phyloP scores from a whole-genome alignment of 805 yeast species.

The Starmerella stellata region DNA sequence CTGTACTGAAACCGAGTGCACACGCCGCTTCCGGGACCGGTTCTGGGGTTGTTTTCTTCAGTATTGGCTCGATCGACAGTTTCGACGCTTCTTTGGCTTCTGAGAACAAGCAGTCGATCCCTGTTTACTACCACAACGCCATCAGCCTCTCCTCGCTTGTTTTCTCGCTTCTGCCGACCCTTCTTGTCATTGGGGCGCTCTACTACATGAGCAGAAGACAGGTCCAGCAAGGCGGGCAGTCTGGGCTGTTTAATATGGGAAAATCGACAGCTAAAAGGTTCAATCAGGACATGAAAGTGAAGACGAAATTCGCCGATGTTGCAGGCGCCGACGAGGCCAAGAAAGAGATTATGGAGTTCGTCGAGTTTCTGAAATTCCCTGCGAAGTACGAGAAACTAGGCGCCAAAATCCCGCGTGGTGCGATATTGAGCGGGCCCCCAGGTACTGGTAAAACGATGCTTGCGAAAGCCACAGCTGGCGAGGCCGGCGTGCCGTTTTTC shows the following conservation, averaged over 20 bases:
- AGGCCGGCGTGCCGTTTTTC: constrained; percentile 92
- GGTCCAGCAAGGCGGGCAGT: constrained; percentile 47
- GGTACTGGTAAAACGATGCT: constrained; percentile 97
- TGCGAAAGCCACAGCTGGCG: constrained; percentile 98
- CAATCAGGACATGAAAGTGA: constrained; percentile 80
- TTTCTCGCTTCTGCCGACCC: constrained; percentile 71
- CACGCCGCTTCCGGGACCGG: constrained; percentile 28
- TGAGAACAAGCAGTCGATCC: constrained; percentile 27
- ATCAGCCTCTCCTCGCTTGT: constrained; percentile 47
- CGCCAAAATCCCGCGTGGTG: constrained; percentile 96
- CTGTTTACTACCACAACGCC: constrained; percentile 61
- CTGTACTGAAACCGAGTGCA: constrained; percentile 31
- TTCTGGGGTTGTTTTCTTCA: constrained; percentile 37
- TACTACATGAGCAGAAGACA: constrained; percentile 60
- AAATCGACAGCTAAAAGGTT: constrained; percentile 80
- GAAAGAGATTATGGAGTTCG: constrained; percentile 96
- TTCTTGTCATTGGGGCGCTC: constrained; percentile 72
- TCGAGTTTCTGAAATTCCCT: constrained; percentile 78
- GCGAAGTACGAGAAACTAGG: constrained; percentile 79
- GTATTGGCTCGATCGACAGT: constrained; percentile 73
- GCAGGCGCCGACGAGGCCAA: constrained; percentile 97
- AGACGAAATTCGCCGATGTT: constrained; percentile 77
- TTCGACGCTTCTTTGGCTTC: constrained; percentile 60
- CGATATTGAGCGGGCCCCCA: constrained; percentile 93
- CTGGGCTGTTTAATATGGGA: constrained; percentile 69